Base-by-base conservation (phyloP, 257 asterid genomes). In the Henckelia pumila region DNA sequence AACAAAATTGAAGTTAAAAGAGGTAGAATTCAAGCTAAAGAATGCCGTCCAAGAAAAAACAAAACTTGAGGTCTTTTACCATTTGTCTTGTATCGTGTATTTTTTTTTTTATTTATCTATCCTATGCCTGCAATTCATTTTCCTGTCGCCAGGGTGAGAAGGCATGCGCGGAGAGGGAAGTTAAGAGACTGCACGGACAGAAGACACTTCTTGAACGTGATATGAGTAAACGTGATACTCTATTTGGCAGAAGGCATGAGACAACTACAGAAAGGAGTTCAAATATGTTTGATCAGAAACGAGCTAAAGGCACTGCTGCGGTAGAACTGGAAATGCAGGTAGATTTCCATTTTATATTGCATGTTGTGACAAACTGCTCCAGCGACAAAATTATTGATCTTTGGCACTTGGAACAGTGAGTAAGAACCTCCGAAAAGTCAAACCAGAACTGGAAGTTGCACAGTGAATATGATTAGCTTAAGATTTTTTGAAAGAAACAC, bases 141-240 rank as follows among this genome's bases (percentile, higher is more conserved):
- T 69, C 32, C 56, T 62, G 29, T 61, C 70, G 53, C 64, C 77
- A 94, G 99, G 95, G 97, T 60, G 97, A 94, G 84, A 94, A 90
- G 75, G 84, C 97, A 44, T 75, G 76, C 50, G 88, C 88, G 13
- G 99, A 90, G 82, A 85, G 92, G 82, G 94, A 90, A 81, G 77
- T 86, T 61, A 93, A 88, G 79, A 79, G 75, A 70, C 74, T 88
- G 76, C 89, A 78, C 72, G 83, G 73, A 67, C 97, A 88, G 81
- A 88, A 86, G 82, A 86, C 87, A 66, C 68, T 79, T 75, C 94
- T 92, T 69, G 97, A 92, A 78, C 97, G 98, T 64, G 97, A 92
- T 79, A 72, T 86, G 73, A 85, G 84, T 80, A 92, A 86, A 71
- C 93, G 84, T 9, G 97, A 83, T 75, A 79, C 86, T 30, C 67